These are phyloP conservation scores for Debaryomycetaceae sp. DNA, from an alignment of 1,139 yeast species.

Conservation along the genomic window DNA sequence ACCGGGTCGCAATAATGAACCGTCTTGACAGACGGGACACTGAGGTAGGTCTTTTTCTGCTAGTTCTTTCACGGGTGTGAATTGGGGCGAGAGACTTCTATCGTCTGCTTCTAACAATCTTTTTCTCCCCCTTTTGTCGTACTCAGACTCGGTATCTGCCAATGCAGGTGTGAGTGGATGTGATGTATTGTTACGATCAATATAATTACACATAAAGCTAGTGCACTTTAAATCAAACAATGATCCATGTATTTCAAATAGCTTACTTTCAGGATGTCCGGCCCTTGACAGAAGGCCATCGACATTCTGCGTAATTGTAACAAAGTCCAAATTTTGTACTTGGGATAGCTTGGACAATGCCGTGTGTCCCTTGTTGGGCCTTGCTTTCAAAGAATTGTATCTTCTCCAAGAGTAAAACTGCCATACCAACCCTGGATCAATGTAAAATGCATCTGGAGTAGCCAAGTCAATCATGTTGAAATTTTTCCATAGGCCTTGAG, in stretches of 20 bases:
- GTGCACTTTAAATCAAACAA: constrained; percentile 74
- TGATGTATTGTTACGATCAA: constrained; percentile 47
- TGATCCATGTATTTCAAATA: constrained; percentile 77
- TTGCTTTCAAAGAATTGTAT: constrained; percentile 57
- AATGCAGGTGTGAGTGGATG: constrained; percentile 67
- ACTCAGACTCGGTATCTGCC: constrained; percentile 34
- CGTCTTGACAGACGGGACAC: constrained; percentile 64
- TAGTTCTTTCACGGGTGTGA: constrained; percentile 46
- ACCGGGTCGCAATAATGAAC: constrained; percentile 67
- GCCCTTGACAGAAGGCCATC: constrained; percentile 73
- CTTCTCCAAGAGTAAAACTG: constrained; percentile 77
- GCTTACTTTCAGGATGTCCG: constrained; percentile 47
- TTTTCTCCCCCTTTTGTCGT: constrained; percentile 15
- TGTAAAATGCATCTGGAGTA: constrained; percentile 84
- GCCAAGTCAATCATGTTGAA: constrained; percentile 81
- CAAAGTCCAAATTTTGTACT: constrained; percentile 24
- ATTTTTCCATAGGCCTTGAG: constrained; percentile 75
- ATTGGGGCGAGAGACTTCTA: constrained; percentile 37
- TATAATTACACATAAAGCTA: constrained; percentile 64
- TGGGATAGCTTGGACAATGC: constrained; percentile 56
- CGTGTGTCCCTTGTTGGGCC: constrained; percentile 70
- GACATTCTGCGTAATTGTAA: constrained; percentile 78
- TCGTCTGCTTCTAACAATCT: constrained; percentile 10
- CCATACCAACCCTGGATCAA: constrained; percentile 87
- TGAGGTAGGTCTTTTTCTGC: constrained; percentile 58